Evolutionary conservation across 2,329 filamentous ascomycete species (phyloP), one percentile per base, ranked within the genome.

Genomic region (Phymatotrichopsis omnivora): DNA sequence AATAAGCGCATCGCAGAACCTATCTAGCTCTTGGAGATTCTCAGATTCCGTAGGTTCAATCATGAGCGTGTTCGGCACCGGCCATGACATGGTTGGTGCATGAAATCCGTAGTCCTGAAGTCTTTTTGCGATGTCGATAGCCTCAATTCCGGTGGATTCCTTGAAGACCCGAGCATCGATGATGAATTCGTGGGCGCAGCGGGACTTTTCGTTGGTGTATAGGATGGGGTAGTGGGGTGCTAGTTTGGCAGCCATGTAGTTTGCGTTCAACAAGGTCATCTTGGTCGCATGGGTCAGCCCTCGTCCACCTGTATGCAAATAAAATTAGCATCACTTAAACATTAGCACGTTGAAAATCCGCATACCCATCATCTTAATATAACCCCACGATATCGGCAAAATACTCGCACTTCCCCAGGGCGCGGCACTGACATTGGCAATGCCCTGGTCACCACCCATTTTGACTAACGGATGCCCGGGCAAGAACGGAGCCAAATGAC

Each of bases 101-200:
- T 96, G 89, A 75, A 96, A 96, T 31, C 89, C 89, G 62, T 93
- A 96, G 63, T 96, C 89, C 66, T 95, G 87, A 16, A 96, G 76
- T 53, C 89, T 84, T 73, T 96, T 96, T 60, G 89, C 89, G 55
- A 96, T 82, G 61, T 96, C 89, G 57, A 94, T 91, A 23, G 82
- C 89, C 67, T 95, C 87, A 57, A 96, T 69, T 20, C 85, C 85
- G 5, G 82, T 77, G 1, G 78, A 76, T 42, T 87, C 81, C 62
- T 85, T 83, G 72, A 95, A 94, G 19, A 77, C 75, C 17, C 89
- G 82, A 5, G 80, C 75, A 58, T 96, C 89, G 25, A 96, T 76
- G 64, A 96, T 96, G 67, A 96, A 96, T 66, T 96, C 89, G 70
- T 96, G 89, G 0, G 89, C 89, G 63, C 89, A 96, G 45, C 87